Evolutionary conservation across 2,329 filamentous ascomycete genomes (phyloP).

Genomic region (Sporothrix inflata): DNA sequence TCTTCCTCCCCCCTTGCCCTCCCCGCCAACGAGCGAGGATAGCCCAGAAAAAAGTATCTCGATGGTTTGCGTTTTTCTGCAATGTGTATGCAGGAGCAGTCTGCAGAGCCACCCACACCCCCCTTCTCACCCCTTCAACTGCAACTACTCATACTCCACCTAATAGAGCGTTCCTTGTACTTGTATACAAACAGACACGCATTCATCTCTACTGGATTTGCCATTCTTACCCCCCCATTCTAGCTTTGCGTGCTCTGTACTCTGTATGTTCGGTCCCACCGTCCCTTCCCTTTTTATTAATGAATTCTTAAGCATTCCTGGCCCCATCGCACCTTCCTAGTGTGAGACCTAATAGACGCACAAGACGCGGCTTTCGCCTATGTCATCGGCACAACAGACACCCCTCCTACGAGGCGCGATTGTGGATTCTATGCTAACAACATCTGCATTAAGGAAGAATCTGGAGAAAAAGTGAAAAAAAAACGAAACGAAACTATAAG

Average conservation of each 20-base stretch:
- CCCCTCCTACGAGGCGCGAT: neutral
- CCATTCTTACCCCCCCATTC: neutral
- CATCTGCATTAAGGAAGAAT: neutral
- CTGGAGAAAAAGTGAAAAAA: neutral
- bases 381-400: neutral
- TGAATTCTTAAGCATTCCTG: neutral
- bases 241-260: neutral
- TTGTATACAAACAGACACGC: neutral
- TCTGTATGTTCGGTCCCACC: neutral
- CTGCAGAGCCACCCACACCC: neutral
- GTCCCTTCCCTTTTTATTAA: neutral
- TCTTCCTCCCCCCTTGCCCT: neutral
- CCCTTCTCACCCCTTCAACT: neutral
- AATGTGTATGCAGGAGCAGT: conserved; percentile 3
- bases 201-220: neutral
- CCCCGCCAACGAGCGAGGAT: neutral
- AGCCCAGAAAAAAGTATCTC: neutral
- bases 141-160: neutral
- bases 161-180: neutral
- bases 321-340: neutral
- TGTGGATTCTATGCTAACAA: neutral
- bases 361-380: neutral
- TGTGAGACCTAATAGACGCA: conserved; percentile 6
- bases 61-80: conserved; percentile 1
- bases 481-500: neutral